A percentile compares a stretch with the other conserved stretches of the same genome.
Evolutionary conservation across 208 protist genomes (phyloP).

Genomic region (Angomonas deanei): DNA sequence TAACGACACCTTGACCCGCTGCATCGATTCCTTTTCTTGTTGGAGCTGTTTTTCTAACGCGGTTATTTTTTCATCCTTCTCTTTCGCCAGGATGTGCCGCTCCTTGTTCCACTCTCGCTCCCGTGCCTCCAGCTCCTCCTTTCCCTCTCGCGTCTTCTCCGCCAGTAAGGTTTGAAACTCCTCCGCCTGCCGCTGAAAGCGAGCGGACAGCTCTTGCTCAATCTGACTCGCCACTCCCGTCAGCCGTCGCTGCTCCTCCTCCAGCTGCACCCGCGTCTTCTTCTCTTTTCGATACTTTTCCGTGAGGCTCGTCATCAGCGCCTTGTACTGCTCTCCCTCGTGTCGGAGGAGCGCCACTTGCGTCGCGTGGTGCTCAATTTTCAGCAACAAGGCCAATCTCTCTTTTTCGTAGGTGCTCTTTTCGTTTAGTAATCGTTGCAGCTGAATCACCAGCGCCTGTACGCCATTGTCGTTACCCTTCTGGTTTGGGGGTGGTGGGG

Average conservation of each 20-base stretch:
- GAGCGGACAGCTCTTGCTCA: constrained; percentile 16
- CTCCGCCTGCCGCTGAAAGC: constrained; percentile 10
- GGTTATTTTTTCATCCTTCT: not conserved
- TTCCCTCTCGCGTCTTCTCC: constrained; percentile 1
- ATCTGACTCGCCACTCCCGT: constrained; percentile 4
- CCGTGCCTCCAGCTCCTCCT: not conserved
- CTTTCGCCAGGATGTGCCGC: not conserved
- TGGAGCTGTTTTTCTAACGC: not conserved
- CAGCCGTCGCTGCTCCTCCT: not conserved
- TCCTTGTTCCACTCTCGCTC: not conserved
- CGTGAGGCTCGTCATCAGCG: not conserved
- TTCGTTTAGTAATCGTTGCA: not conserved
- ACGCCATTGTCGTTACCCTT: not conserved
- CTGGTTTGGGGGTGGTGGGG: not conserved
- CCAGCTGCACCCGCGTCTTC: not conserved
- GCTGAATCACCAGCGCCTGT: constrained; percentile 1
- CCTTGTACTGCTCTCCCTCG: not conserved
- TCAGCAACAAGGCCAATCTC: not conserved
- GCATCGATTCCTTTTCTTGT: not conserved
- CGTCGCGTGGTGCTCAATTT: not conserved
- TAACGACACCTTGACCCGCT: too few relatives aligned
- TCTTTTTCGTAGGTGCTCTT: not conserved
- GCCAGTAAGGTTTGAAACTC: not conserved
- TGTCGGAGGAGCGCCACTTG: not conserved
- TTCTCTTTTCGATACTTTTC: not conserved